phyloP scores from a whole-genome alignment of 2,329 filamentous ascomycete genomes.

The Cadophora malorum region DNA sequence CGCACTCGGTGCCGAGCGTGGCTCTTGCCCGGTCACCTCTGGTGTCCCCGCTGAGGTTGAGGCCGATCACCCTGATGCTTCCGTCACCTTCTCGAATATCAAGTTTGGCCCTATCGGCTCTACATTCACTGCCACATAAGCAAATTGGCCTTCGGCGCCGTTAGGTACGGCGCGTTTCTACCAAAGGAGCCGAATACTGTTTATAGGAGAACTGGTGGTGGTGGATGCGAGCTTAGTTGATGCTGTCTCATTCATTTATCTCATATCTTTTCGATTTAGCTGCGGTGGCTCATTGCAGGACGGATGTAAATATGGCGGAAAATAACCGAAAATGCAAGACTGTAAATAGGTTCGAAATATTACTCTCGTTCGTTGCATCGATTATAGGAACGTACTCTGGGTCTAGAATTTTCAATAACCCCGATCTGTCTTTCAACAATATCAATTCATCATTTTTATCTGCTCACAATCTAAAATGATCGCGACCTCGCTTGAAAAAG shows the following conservation, averaged over 20 bases:
- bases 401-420: background rate
- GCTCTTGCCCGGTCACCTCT: conserved; percentile 58
- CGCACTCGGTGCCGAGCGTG: conserved; percentile 57
- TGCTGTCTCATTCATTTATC: conserved; percentile 1
- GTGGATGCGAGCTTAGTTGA: background rate
- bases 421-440: too few relatives aligned
- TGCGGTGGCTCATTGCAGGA: background rate
- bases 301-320: conserved; percentile 20
- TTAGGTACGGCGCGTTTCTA: background rate
- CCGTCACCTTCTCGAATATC: conserved; percentile 47
- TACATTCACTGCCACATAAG: conserved; percentile 33
- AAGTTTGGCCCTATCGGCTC: conserved; percentile 42
- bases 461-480: too few relatives aligned
- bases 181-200: background rate
- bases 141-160: background rate
- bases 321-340: conserved; percentile 11
- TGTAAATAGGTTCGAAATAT: conserved; percentile 12
- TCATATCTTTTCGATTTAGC: background rate
- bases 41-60: conserved; percentile 59
- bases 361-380: background rate
- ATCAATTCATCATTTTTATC: too few relatives aligned
- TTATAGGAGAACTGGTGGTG: background rate
- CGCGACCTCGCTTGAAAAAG: too few relatives aligned
- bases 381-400: background rate
- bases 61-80: conserved; percentile 51